Conservation (phyloP, 495 filamentous ascomycete species). For the Pseudotulostoma volvatum region DNA sequence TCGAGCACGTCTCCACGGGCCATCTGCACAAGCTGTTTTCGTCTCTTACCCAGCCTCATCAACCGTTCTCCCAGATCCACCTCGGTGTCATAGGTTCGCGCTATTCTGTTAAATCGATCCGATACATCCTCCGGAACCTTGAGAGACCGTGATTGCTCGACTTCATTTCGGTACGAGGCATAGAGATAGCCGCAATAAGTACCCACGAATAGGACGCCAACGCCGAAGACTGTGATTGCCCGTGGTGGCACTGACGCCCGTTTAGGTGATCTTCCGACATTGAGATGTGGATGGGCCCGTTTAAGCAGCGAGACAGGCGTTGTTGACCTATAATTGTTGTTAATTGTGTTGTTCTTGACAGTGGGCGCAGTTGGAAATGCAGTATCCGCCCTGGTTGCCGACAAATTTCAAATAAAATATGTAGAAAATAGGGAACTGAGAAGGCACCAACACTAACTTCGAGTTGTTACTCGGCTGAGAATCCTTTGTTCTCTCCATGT, state of each 20-base stretch:
- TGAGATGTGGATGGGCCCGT: background rate
- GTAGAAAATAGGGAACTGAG: background rate
- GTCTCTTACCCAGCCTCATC: constrained; percentile 45
- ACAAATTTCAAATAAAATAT: too few species aligned
- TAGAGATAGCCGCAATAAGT: constrained; percentile 38
- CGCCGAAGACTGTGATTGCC: constrained; percentile 24
- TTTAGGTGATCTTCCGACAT: background rate
- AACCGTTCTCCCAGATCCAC: constrained; percentile 50
- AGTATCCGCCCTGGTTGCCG: too few species aligned
- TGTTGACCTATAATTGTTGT: background rate
- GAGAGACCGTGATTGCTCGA: constrained; percentile 19
- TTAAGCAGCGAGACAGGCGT: background rate
- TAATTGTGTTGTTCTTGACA: too few species aligned
- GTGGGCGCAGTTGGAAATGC: too few species aligned
- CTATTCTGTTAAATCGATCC: constrained; percentile 39
- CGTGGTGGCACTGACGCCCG: constrained; percentile 17
- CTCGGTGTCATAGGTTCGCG: constrained; percentile 42
- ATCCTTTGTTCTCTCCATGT: too few species aligned
- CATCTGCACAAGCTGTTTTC: constrained; percentile 40
- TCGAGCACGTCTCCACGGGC: constrained; percentile 76
- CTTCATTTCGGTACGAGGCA: constrained; percentile 26
- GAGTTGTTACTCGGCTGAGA: too few species aligned
- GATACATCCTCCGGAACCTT: constrained; percentile 34
- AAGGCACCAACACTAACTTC: background rate
- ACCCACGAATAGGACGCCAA: constrained; percentile 30